Evolutionary conservation across 2,329 filamentous ascomycete genomes (phyloP), one percentile per base, ranked within the genome.

Genomic region (Diaporthe sp.): DNA sequence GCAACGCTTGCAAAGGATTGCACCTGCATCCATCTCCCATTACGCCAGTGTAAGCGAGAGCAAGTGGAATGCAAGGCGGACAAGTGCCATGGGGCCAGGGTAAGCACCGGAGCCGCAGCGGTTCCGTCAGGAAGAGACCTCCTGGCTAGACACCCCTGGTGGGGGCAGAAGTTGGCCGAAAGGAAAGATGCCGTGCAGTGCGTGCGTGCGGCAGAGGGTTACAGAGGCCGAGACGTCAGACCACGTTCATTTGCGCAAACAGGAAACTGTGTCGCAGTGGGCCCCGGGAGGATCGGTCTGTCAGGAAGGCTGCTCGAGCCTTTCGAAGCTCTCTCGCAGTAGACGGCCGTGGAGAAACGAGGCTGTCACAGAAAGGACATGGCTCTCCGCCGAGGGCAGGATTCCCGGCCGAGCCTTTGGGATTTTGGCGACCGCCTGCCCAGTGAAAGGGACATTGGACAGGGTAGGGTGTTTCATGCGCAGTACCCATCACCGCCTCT

Each of bases 211-310:
- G 64, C n/a, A 52, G 30, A 68, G 64, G 47, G 64, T 54, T 68
- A n/a, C 64, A 68, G 30, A 52, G 64, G 47, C 30, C 45, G 45
- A 52, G 47, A 68, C 64, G 70, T 72, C 45, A 58, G 60, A 54
- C 70, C 70, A 72, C 70, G 54, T 17, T 72, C 70, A 72, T 64
- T 72, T 64, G 45, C 45, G 30, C 70, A 72, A 72, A 72, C 57
- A 64, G 40, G 57, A 66, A 54, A 72, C 50, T 64, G 70, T 64
- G 47, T 64, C 58, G 70, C 35, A 72, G 70, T 72, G 57, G 57
- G 45, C 12, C 45, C 38, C 42, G 55, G 42, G 42, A 60, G 55
- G 33, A 61, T 58, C 47, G 67, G 54, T 47, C 42, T 50, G 30
- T 71, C 45, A 33, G 55, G 45, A 61, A 61, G 69, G 47, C 69